Evolutionary conservation across 1,284 basidiomycete species (phyloP), one percentile per base, ranked within the genome.

Genomic region (Ceratobasidium sp.): DNA sequence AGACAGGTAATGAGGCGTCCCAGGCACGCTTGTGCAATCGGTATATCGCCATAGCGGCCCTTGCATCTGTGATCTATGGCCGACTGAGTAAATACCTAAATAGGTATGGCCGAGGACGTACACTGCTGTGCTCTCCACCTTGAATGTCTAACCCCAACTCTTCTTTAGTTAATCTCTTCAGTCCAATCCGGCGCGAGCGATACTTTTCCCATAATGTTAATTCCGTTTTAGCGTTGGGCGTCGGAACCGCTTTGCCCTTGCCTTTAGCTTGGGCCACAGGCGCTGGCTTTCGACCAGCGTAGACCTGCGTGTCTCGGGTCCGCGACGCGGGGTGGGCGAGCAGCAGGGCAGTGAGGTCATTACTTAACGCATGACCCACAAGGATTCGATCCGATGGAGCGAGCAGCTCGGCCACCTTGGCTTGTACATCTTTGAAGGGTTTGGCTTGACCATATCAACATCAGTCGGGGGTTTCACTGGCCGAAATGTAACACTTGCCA

Each of bases 31-130:
- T 90, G 77, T 96, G 86, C n/a, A 96, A 78, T 6, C 94, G 84
- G 79, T 93, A 99, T 27, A 98, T 81, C 0, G 94, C 96, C 94
- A 99, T 98, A 0, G 96, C 94, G 0, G 96, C 95, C 54, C 94
- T 84, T 1, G 96, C 96, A 77, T 99, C 96, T 27, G 89, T 93
- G 6, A 96, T 87, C 94, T 96, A 73, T 20, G 38, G 38, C 10
- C n/a, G 54, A 27, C 15, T 55, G 31, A 15, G 43, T 12, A 54
- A 62, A 12, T 49, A 70, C 27, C 35, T 32, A 1, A 55, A 27
- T 20, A 53, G 52, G 34, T 17, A 50, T 40, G 17, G 38, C 38
- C 38, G 38, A 27, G 29, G 2, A 77, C 84, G 53, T 77, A 95
- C 94, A 77, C 93, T 95, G 49, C 85, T 91, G 77, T 97, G 95